Percentiles rank a stretch among this genome's conserved stretches.
phyloP scores from a whole-genome alignment of 148 eudicot genomes.

The Rheum nobile region DNA sequence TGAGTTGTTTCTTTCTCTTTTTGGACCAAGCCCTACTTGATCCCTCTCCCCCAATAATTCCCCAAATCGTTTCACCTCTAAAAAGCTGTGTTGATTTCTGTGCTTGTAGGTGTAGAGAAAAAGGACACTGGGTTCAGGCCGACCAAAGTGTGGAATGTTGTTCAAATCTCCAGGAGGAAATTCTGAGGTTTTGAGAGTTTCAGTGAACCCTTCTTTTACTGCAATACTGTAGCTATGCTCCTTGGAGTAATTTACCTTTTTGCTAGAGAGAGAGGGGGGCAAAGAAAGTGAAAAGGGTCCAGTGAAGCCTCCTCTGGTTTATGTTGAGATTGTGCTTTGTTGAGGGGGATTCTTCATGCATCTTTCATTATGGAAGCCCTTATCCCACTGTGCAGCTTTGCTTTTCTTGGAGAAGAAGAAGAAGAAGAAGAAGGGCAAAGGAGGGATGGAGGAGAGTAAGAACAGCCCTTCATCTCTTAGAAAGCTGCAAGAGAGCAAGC shows the following conservation, averaged over 20 bases:
- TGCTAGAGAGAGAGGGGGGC: background rate
- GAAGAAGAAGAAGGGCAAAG: constrained; percentile 11
- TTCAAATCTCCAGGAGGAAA: background rate
- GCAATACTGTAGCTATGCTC: background rate
- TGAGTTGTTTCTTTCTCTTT: background rate
- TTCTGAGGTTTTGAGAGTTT: background rate
- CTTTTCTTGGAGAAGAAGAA: constrained; percentile 15
- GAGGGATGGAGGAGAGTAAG: constrained; percentile 1
- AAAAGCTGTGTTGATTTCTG: background rate
- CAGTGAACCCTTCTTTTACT: background rate
- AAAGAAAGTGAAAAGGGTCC: background rate
- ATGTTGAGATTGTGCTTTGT: background rate
- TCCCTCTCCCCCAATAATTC: background rate
- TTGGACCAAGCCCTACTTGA: background rate
- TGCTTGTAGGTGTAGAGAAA: background rate
- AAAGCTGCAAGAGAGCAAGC: constrained; percentile 11
- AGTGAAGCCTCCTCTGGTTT: background rate
- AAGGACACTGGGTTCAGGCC: too few relatives aligned
- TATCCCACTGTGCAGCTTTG: constrained; percentile 17
- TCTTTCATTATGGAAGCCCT: constrained; percentile 18
- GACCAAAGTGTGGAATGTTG: background rate
- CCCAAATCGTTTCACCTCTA: background rate
- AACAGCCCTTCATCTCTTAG: constrained; percentile 6
- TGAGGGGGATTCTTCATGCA: constrained; percentile 12
- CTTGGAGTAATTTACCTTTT: background rate